These are phyloP conservation scores for Starmerella bombicola DNA, from an alignment of 805 yeast genomes.

Conservation along the genomic window DNA sequence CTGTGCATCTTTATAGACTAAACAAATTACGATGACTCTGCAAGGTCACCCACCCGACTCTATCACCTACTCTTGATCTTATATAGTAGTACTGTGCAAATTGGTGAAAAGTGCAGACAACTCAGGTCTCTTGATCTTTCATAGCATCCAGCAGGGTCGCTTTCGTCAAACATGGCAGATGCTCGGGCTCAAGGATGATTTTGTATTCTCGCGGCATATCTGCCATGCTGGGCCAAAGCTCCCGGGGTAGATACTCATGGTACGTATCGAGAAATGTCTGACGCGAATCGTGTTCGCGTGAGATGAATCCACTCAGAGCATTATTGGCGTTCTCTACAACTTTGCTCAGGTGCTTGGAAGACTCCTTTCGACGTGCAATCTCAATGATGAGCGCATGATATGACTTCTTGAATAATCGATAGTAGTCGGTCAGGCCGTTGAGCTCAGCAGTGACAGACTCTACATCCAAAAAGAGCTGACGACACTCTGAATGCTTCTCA, in stretches of 20 bases:
- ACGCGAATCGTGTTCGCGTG: conserved; percentile 36
- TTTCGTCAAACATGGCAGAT: conserved; percentile 19
- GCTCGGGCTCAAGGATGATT: conserved; percentile 15
- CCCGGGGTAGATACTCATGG: conserved; percentile 47
- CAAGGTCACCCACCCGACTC: no score
- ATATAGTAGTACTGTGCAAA: no score
- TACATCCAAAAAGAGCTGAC: conserved; percentile 23
- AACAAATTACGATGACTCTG: no score
- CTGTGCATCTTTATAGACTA: no score
- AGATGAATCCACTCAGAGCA: conserved; percentile 32
- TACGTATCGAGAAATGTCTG: conserved; percentile 35
- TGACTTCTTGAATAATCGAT: conserved; percentile 38
- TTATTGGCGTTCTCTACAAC: conserved; percentile 35
- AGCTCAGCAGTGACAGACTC: conserved; percentile 28
- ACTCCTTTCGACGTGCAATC: conserved; percentile 37
- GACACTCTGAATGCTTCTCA: conserved; percentile 18
- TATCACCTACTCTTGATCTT: no score
- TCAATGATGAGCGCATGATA: conserved; percentile 44
- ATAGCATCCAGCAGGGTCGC: conserved; percentile 4
- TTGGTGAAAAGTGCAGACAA: no score
- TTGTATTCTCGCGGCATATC: conserved; percentile 27
- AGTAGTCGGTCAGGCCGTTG: conserved; percentile 37
- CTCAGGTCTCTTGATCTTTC: background rate
- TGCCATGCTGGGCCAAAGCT: conserved; percentile 38
- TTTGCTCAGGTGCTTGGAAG: conserved; percentile 33